Conservation (phyloP, 352 stramenopile genomes). For the Globisporangium cystogenes region DNA sequence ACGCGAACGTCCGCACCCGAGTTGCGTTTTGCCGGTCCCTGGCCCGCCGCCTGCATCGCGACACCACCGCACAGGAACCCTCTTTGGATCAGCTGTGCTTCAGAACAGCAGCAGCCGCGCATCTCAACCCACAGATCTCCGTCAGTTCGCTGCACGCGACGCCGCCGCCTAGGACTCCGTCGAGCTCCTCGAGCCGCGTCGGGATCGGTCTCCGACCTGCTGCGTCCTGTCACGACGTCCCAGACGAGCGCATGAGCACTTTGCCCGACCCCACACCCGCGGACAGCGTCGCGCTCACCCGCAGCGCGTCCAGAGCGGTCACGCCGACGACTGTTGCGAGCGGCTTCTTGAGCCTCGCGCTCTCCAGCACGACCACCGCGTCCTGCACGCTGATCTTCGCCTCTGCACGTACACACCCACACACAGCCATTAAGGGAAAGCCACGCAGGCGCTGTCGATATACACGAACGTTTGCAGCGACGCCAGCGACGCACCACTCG, state of each 20-base stretch:
- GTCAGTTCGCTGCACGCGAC: constrained; percentile 67
- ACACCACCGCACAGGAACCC: background rate
- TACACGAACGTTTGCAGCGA: no score
- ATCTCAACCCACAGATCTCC: constrained; percentile 51
- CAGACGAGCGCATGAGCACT: background rate
- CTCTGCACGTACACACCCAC: constrained; percentile 14
- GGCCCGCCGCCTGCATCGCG: constrained; percentile 45
- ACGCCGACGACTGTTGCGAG: constrained; percentile 17
- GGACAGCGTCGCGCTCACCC: constrained; percentile 15
- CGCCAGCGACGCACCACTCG: constrained; percentile 27
- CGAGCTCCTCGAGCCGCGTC: constrained; percentile 37
- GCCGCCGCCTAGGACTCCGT: constrained; percentile 57
- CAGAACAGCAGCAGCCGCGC: background rate
- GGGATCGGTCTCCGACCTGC: constrained; percentile 26
- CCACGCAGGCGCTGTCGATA: background rate
- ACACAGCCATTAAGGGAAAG: background rate
- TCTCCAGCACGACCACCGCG: constrained; percentile 25
- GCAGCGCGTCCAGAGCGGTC: constrained; percentile 38
- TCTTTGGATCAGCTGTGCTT: background rate
- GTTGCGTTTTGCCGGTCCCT: constrained; percentile 72
- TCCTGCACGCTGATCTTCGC: constrained; percentile 33
- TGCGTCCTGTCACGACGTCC: constrained; percentile 17
- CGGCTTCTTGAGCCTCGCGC: background rate
- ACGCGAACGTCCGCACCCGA: constrained; percentile 26
- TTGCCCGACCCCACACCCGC: background rate